Base-by-base conservation (phyloP, 306 rosid genomes). In the Lagenaria siceraria region DNA sequence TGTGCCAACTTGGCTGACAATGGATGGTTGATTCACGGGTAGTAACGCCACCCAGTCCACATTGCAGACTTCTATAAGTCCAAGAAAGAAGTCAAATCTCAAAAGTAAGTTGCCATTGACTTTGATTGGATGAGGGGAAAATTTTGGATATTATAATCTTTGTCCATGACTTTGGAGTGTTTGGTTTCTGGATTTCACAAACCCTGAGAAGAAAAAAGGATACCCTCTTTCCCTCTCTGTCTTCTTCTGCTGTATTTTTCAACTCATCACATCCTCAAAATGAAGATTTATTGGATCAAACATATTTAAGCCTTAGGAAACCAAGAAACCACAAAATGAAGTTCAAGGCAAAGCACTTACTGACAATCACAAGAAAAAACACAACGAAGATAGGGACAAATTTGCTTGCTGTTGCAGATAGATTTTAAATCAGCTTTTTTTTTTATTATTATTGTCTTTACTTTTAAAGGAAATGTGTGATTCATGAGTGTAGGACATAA, bases 141-240 rank as follows among this genome's bases (percentile, higher is more conserved):
- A 5, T 66, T 43, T 66, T 66, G 52, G 56, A 22, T 46, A 22
- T 13, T 46, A 25, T 25, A 43, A 43, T 66, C 54, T 7, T 40
- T 51, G 36, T 51, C 18, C 62, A 18, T 31, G 27, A 49, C 19
- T 5, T 19, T 0, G 48, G 77, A 51, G 62, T 19, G 77, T 49
- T 73, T 31, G 77, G 77, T 52, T 73, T 73, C 62, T 17, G 29
- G 48, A 73, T 73, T 72, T 72, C 24, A 33, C 61, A 72, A 49
- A 72, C 4, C 77, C 77, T 8, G 77, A 49, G 38, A 51, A 49
- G 27, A 52, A 72, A 17, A 8, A 71, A 46, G 40, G 17, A 72
- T 40, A 14, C 38, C 58, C 76, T 22, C 14, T 46, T 72, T 9
- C 22, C 10, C 21, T 15, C 46, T 9, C 35, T 42, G 36, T n/a